A percentile compares a stretch with the other conserved stretches of the same genome.
These are phyloP conservation scores for Xylaria sp. DNA, from an alignment of 2,329 filamentous ascomycete species.

Conservation along the genomic window DNA sequence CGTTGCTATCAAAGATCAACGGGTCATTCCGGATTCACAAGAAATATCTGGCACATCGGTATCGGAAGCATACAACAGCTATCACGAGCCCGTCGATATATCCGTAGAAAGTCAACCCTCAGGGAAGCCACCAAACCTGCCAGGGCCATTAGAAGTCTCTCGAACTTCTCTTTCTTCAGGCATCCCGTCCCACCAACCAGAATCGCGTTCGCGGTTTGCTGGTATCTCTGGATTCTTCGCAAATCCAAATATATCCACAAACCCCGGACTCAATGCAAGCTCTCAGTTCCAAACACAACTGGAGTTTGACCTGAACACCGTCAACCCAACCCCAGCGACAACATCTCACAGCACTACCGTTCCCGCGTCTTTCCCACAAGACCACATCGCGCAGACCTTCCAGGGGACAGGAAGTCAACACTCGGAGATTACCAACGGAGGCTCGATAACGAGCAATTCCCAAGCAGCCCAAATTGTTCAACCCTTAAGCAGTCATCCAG, in stretches of 20 bases:
- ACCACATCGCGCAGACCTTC: conserved; percentile 20
- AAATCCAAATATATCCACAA: conserved; percentile 29
- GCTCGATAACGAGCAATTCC: conserved; percentile 37
- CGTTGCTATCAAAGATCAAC: conserved; percentile 30
- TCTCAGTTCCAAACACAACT: conserved; percentile 31
- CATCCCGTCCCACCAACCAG: conserved; percentile 49
- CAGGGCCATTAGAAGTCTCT: conserved; percentile 18
- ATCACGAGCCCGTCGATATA: conserved; percentile 17
- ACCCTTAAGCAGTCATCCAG: conserved; percentile 41
- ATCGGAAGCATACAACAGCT: conserved; percentile 40
- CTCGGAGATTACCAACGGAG: conserved; percentile 25
- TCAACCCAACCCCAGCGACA: conserved; percentile 14
- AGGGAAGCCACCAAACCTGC: conserved; percentile 1
- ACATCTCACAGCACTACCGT: conserved; percentile 26
- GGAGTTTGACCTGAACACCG: conserved; percentile 16
- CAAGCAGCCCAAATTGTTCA: conserved; percentile 49
- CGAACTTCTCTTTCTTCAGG: conserved; percentile 27
- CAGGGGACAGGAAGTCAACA: conserved; percentile 33
- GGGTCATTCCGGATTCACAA: conserved; percentile 50
- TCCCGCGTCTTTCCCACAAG: conserved; percentile 29
- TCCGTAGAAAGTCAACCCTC: conserved; percentile 32
- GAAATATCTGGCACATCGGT: conserved; percentile 42
- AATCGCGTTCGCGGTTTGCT: conserved; percentile 29
- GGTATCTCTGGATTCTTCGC: conserved; percentile 24
- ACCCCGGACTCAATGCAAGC: conserved; percentile 19